Base-by-base conservation (phyloP, 495 filamentous ascomycete genomes). In the Glutinoglossum americanum region DNA sequence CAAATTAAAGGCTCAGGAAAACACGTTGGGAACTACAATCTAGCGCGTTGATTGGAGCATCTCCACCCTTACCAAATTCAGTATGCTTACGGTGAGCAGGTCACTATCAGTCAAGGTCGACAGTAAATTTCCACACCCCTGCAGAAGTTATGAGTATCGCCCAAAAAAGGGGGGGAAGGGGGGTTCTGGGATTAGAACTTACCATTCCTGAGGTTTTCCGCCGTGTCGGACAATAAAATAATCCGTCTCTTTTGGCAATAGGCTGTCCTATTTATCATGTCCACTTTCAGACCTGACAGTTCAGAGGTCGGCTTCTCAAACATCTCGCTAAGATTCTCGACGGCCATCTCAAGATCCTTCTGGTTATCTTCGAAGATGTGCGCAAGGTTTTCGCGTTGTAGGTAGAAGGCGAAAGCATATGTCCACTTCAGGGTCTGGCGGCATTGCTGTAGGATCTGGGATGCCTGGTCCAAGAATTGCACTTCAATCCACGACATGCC, bases 401-500 rank as follows among this genome's bases (percentile, higher is more conserved):
- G 79, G 64, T 98, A 98, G 65, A 88, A 98, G 0, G 92, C 92
- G 70, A 98, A 98, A 0, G 92, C 93, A 65, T 98, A 98, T 0
- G 92, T 98, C 92, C 92, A 98, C 72, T 97, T 97, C 41, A 98
- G 74, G 0, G 89, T 98, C 71, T 96, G 90, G 0, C 92, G 84
- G 68, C 92, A 98, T 45, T 87, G 87, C 70, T 98, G 92, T 25
- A 98, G 77, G 8, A 89, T 85, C 68, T 94, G 87, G 3, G 90
- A 95, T 2, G 92, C 93, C 4, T 84, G 81, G 60, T 93, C 83
- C 1, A 98, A 75, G 67, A 96, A 98, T 65, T 98, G 92, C 17
- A 98, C 92, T 66, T 98, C 92, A 57, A 98, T 98, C 92, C 92
- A 98, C 0, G 88, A 94, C 79, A 98, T 88, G 59, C 87, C 87